phyloP scores from a whole-genome alignment of 768 basidiomycete species.

The Amanita rimosa region DNA sequence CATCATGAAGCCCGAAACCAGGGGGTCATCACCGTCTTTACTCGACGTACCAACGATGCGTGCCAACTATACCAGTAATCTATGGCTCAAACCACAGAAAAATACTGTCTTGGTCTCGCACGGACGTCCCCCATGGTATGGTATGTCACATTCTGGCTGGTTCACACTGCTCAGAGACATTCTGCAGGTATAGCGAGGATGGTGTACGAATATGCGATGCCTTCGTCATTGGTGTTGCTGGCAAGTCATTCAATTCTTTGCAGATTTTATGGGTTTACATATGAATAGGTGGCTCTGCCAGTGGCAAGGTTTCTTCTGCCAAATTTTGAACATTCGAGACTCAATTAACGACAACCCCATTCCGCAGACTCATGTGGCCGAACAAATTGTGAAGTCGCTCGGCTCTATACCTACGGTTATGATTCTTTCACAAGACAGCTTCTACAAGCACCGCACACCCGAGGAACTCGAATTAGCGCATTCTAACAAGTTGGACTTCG shows the following conservation, averaged over 20 bases:
- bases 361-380: conserved; percentile 70
- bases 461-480: conserved; percentile 82
- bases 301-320: conserved; percentile 54
- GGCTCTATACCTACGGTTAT: conserved; percentile 84
- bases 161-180: conserved; percentile 5
- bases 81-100: conserved; percentile 38
- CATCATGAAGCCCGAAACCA: conserved; percentile 4
- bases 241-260: conserved; percentile 23
- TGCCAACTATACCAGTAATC: conserved; percentile 8
- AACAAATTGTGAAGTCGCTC: conserved; percentile 67
- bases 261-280: background rate
- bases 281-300: conserved; percentile 65
- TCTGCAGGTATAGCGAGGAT: conserved; percentile 63
- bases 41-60: conserved; percentile 7
- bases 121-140: conserved; percentile 76
- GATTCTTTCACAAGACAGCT: conserved; percentile 94
- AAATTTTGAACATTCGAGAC: conserved; percentile 6
- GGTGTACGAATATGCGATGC: conserved; percentile 61
- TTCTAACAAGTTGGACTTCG: conserved; percentile 72
- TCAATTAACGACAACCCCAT: background rate
- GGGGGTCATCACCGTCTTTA: background rate
- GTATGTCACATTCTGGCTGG: conserved; percentile 1
- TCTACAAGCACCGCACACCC: conserved; percentile 73
- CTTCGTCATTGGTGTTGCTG: conserved; percentile 79
- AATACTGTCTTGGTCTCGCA: conserved; percentile 77